phyloP scores from a whole-genome alignment of 2,329 filamentous ascomycete genomes.

The Metarhizium humberi region DNA sequence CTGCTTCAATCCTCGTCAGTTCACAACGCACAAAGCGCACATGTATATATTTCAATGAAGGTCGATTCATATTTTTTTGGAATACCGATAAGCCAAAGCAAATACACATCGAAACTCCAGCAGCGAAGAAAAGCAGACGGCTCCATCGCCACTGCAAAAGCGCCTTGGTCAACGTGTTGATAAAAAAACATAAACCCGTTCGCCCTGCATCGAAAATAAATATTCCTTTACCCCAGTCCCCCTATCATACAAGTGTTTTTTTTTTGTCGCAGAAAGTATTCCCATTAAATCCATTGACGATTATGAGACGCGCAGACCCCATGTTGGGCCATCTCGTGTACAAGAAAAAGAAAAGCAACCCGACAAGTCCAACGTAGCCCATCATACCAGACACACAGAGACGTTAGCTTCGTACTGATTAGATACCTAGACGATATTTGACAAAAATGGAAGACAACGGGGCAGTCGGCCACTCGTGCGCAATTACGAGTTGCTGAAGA shows the following conservation, averaged over 20 bases:
- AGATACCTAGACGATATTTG: constrained; percentile 1
- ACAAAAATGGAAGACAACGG: neutral
- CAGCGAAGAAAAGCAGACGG: neutral
- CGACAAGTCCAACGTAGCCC: neutral
- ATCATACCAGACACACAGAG: constrained; percentile 4
- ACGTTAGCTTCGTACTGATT: constrained; percentile 3
- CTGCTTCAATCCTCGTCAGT: neutral
- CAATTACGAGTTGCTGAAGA: constrained; percentile 33
- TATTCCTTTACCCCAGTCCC: neutral
- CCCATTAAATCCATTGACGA: neutral
- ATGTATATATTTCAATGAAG: constrained; percentile 4
- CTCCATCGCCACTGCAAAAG: neutral
- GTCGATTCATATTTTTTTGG: constrained; percentile 13
- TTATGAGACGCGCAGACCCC: neutral
- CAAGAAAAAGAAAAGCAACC: neutral
- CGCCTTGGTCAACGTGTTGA: constrained; percentile 2
- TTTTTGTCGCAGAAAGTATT: constrained; percentile 2
- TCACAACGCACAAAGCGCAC: neutral
- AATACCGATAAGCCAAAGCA: constrained; percentile 9
- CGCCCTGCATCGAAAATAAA: constrained; percentile 8
- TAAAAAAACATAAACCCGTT: constrained; percentile 11
- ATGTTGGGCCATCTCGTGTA: neutral
- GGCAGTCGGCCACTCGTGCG: neutral
- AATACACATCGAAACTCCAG: constrained; percentile 7
- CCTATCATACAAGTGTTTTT: constrained; percentile 1